Base-by-base conservation (phyloP, 805 yeast genomes). In the Ogataea pignaliae region DNA sequence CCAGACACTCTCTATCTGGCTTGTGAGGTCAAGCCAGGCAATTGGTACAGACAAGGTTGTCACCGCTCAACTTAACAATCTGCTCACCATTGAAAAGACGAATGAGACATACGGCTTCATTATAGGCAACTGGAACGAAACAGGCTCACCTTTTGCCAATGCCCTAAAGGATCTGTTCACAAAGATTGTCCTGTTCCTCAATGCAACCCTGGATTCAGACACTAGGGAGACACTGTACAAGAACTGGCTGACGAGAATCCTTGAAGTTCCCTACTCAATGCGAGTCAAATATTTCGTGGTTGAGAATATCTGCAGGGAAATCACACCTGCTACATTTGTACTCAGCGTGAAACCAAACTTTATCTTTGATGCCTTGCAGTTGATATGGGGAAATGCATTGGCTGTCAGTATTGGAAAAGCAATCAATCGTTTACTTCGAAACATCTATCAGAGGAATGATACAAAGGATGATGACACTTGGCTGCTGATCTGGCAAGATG, bases 401-500 rank as follows among this genome's bases (percentile, higher is more conserved):
- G 83, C 93, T 0, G 85, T 79, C 47, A 75, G 83, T 3, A 70
- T 80, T 15, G 81, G 85, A n/a, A 83, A 79, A 54, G 70, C 81
- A 14, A 44, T 83, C 1, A 68, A 68, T 7, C 55, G 72, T 0
- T 46, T 78, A 2, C 56, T 73, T 42, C 58, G 66, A 32, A 63
- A 63, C 36, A 46, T 69, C 5, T 69, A 70, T 45, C 31, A 36
- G 14, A 41, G 53, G 42, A 21, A 4, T 4, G 21, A 54, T 14
- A 18, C 21, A 7, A 44, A 42, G 15, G 17, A 17, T 4, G 46
- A 39, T n/a, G 32, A 48, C 7, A 55, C 47, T 7, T 84, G 88
- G 87, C 53, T 77, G 5, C 41, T 52, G 1, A 40, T 69, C 3
- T 86, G 93, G 93, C 55, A 66, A 14, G 51, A 54, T 0, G 56